Base-by-base conservation (phyloP, 345 rosid genomes). In the Euphorbia pulcherrima region DNA sequence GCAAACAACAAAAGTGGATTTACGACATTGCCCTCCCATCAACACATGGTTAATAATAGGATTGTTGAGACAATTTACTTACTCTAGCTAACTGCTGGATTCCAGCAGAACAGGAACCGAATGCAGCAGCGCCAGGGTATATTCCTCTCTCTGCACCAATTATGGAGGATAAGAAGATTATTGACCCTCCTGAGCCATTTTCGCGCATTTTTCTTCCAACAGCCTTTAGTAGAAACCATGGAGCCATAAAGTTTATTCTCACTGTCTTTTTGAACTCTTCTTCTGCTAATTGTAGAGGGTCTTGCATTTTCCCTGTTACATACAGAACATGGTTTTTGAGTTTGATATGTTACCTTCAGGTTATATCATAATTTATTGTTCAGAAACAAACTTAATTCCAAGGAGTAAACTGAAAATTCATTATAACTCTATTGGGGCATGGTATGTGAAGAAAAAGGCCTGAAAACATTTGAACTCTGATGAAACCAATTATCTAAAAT, bases 41-140 rank as follows among this genome's bases (percentile, higher is more conserved):
- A 33, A 33, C 7, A 3, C 37, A 33, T 33, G 37, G 4, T 33
- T 7, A 33, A 7, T 33, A 2, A 33, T 21, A 24, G 37, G 35
- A 55, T 16, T 27, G 37, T 50, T 4, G 35, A 47, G 14, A 18
- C 41, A 24, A 52, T 16, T 6, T 18, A 48, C 82, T 77, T 83
- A 93, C 99, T 75, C 97, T 80, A 26, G 78, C 96, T 35, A 91
- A 72, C 75, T 94, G 97, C 67, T 89, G 92, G 46, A 95, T 74
- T 59, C 78, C 96, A 21, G 89, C 99, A 13, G 84, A 68, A 77
- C 87, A 84, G 0, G 97, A 81, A 64, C 96, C 84, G 72, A 83
- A 87, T 37, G 88, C 92, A 67, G 92, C 97, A 71, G 90, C 86
- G 24, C 99, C 97, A 3, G 79, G 92, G 78, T 95, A 88, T 20